A percentile compares a stretch with the other conserved stretches of the same genome.
phyloP scores from a whole-genome alignment of 2,329 filamentous ascomycete genomes.

The Blumeria graminis region DNA sequence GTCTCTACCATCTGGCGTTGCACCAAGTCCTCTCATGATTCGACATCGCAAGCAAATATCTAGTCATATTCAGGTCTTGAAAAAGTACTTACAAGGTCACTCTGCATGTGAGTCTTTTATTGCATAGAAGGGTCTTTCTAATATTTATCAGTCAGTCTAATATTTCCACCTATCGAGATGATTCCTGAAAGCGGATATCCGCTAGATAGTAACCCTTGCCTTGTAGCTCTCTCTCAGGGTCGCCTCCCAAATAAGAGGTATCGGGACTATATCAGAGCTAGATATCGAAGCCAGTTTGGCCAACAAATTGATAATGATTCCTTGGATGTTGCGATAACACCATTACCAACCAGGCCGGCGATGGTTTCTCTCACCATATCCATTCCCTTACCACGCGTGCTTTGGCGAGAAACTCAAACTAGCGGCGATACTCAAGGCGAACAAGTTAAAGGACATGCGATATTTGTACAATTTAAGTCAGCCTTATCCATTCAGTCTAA shows the following conservation, averaged over 20 bases:
- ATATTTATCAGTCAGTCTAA: conserved; percentile 20
- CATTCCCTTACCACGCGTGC: too few species aligned
- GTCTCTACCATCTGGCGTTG: conserved; percentile 21
- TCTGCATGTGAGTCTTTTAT: conserved; percentile 30
- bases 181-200: conserved; percentile 28
- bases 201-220: conserved; percentile 40
- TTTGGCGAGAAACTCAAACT: too few species aligned
- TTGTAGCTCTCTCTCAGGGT: conserved; percentile 31
- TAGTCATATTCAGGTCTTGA: conserved; percentile 46
- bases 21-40: conserved; percentile 21
- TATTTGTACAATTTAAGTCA: too few species aligned
- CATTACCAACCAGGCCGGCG: conserved; percentile 21
- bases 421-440: too few species aligned
- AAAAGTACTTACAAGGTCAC: conserved; percentile 38
- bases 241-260: conserved; percentile 9
- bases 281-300: conserved; percentile 25
- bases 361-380: too few species aligned
- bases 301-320: conserved; percentile 36
- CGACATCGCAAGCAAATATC: conserved; percentile 37
- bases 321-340: conserved; percentile 30
- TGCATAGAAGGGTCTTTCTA: conserved; percentile 2
- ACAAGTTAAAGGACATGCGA: too few species aligned
- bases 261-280: conserved; percentile 15
- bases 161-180: conserved; percentile 28
- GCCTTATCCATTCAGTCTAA: too few species aligned